These are phyloP conservation scores for Leersia perrieri DNA, from an alignment of 176 grass and related monocot genomes.

Conservation along the genomic window DNA sequence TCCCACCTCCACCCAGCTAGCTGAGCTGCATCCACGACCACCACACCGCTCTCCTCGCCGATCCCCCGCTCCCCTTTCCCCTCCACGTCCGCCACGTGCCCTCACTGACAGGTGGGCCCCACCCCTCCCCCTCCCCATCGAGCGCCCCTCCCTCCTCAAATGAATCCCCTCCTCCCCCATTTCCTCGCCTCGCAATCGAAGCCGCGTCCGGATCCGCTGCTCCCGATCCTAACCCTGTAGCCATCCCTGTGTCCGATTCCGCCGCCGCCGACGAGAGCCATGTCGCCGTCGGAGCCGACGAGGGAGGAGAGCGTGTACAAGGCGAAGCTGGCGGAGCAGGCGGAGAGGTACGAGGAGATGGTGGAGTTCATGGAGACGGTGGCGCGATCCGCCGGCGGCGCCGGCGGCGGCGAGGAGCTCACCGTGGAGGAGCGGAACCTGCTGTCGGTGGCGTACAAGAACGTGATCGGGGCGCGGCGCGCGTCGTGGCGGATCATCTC, in stretches of 20 bases:
- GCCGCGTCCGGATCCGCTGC: background rate
- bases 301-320: conserved; percentile 88
- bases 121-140: background rate
- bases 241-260: conserved; percentile 6
- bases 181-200: background rate
- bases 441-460: conserved; percentile 89
- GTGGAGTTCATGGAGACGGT: conserved; percentile 93
- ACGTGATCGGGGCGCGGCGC: conserved; percentile 75
- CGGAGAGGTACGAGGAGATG: conserved; percentile 93
- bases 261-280: background rate
- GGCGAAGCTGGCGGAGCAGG: conserved; percentile 88
- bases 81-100: background rate
- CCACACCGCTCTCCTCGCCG: conserved; percentile 18
- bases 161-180: background rate
- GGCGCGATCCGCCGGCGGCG: conserved; percentile 47
- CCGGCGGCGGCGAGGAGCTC: conserved; percentile 57
- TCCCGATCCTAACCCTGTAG: too few species aligned
- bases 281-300: conserved; percentile 56
- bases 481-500: conserved; percentile 88
- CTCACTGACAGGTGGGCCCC: conserved; percentile 26
- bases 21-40: too few species aligned
- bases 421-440: conserved; percentile 87
- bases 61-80: background rate
- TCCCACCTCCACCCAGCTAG: background rate
- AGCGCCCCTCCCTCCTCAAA: background rate